Conservation (phyloP, 202 grass and related monocot species). For the Miscanthus sacchariflorus region DNA sequence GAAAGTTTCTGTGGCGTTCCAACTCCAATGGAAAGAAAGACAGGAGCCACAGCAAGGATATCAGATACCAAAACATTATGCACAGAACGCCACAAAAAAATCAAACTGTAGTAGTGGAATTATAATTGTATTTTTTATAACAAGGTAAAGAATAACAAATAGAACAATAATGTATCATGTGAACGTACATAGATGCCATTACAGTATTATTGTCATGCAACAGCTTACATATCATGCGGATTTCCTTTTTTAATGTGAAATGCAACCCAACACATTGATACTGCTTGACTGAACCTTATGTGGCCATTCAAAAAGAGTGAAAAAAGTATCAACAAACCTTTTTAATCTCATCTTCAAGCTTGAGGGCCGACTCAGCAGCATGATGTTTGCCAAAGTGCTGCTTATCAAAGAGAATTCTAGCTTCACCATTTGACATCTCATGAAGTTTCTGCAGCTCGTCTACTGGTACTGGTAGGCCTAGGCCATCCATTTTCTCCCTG, state of each 20-base stretch:
- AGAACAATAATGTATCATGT: not conserved
- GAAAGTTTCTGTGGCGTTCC: not conserved
- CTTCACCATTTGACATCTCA: constrained; percentile 57
- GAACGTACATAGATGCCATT: constrained; percentile 23
- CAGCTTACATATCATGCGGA: not conserved
- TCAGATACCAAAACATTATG: not conserved
- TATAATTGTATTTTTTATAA: not conserved
- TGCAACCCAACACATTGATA: constrained; percentile 10
- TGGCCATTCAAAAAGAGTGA: not conserved
- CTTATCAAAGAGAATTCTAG: constrained; percentile 82
- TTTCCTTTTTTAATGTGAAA: constrained; percentile 19
- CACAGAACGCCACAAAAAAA: not conserved
- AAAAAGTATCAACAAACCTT: constrained; percentile 56
- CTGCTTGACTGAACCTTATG: not conserved
- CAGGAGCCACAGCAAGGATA: not conserved
- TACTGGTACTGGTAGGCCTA: constrained; percentile 76
- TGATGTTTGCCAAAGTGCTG: constrained; percentile 97
- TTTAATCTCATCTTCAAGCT: constrained; percentile 89
- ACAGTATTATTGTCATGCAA: constrained; percentile 5
- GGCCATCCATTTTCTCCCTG: constrained; percentile 67
- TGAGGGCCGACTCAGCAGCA: constrained; percentile 65
- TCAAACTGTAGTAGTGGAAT: constrained; percentile 7
- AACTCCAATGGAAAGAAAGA: not conserved
- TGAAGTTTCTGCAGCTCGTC: constrained; percentile 80
- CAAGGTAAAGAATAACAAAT: constrained; percentile 7